Evolutionary conservation across 2,329 filamentous ascomycete species (phyloP), one percentile per base, ranked within the genome.

Genomic region (Leptographium lundbergii): DNA sequence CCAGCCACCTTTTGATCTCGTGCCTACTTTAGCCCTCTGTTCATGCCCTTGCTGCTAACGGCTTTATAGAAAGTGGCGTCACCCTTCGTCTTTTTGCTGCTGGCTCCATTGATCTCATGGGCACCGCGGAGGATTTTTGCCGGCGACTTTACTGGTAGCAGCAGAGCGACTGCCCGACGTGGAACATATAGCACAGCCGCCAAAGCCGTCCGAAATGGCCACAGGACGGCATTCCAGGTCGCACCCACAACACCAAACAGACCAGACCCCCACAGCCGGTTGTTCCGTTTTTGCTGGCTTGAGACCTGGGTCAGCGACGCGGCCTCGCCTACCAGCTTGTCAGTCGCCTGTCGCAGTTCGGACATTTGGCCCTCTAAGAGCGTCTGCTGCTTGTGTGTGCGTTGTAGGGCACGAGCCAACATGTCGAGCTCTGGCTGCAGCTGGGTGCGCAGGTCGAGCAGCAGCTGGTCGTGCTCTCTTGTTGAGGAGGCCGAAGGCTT

Each of bases 381-480:
- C 0, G 86, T 86, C 5, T 87, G 84, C 66, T 91, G 88, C 73
- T 95, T 96, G 74, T 97, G 92, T 66, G 96, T 96, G 42, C 90
- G 84, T 24, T 92, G 82, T 52, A 97, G 87, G 4, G 92, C 91
- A 54, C 92, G 85, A 66, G 91, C 94, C 36, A 97, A 75, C 0
- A 90, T 89, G 66, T 96, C 91, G 6, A 97, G 78, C 61, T 96
- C 90, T 0, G 89, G 86, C 64, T 91, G 87, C 13, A 92, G 76
- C 32, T 77, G 75, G 61, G 81, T 82, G 50, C 83, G 81, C 14
- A 89, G 77, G 60, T 89, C 84, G 6, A 74, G 76, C 54, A 76
- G 72, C 45, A 80, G 69, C 32, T 55, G 55, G 6, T 63, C 63
- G 32, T 59, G 59, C n/a, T 62, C 60, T 17, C 58, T 56, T n/a